Base-by-base conservation (phyloP, 805 yeast species). In the Ogataea saltuana region DNA sequence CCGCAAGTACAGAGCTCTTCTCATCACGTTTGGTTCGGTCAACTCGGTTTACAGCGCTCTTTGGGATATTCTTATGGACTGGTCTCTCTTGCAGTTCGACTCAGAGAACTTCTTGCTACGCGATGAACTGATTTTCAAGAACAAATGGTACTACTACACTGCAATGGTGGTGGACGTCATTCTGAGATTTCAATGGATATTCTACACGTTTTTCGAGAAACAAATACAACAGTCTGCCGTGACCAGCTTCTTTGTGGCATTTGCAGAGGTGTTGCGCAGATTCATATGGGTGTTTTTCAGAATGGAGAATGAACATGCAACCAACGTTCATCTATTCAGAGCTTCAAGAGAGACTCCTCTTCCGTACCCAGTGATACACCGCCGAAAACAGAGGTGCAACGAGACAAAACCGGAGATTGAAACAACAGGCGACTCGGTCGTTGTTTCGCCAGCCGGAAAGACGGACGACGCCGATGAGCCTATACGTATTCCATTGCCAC, bases 41-140 rank as follows among this genome's bases (percentile, higher is more conserved):
- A 90, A 93, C 62, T 80, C 97, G 0, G 39, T 82, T 1, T 77
- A 76, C 57, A 75, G 90, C 25, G 64, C 85, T 0, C 50, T 81
- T 3, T 93, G 99, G 99, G 99, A 93, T 65, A 68, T 93, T 5
- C 69, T 90, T 31, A 88, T 93, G 96, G 99, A 93, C 69, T 93
- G 96, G 91, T 89, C 97, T 2, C 68, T 93, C 55, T 72, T 85
- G 44, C 96, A 88, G 61, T 69, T 78, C 21, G 75, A 71, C 11
- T 73, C 84, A 2, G 70, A 72, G 46, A 74, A 85, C 60, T 64
- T 64, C 44, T 65, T 83, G 20, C 68, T 90, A 39, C 73, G 97
- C 54, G 82, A 87, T 57, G 83, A 86, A 56, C 69, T 90, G 38
- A 83, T 83, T 32, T 82, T 76, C 55, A 72, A 74, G 43, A 63